Evolutionary conservation across 768 basidiomycete species (phyloP), one percentile per base, ranked within the genome.

Genomic region (Tubosaeta sp.): DNA sequence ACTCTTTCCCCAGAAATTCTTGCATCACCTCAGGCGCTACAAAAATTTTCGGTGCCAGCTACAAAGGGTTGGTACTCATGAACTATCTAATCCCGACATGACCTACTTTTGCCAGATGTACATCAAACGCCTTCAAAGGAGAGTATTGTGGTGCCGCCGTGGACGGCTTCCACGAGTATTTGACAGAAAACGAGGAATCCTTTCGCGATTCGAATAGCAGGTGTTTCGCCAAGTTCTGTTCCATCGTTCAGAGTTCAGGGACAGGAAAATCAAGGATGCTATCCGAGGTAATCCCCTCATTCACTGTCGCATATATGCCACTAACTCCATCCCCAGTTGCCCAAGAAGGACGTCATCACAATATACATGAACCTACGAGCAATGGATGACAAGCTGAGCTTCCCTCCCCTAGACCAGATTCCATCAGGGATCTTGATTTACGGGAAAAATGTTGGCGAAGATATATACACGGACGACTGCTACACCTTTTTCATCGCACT

Each of bases 181-280:
- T 58, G 9, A 39, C 50, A 13, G 43, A 53, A 22, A 47, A 19
- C n/a, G n/a, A n/a, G n/a, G n/a, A n/a, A n/a, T n/a, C n/a, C n/a
- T n/a, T n/a, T n/a, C n/a, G n/a, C n/a, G n/a, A n/a, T n/a, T n/a
- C n/a, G n/a, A n/a, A n/a, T n/a, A n/a, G n/a, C n/a, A n/a, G n/a
- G n/a, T n/a, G n/a, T n/a, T n/a, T n/a, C n/a, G n/a, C n/a, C n/a
- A n/a, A n/a, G n/a, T n/a, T n/a, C n/a, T n/a, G n/a, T n/a, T n/a
- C n/a, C n/a, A 19, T 4, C 31, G 6, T 57, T 51, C 42, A 60
- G 12, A 60, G 59, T 7, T 60, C 54, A 3, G 59, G 55, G 0
- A 61, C 59, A 0, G 59, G 59, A 0, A 58, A 52, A 34, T 52
- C 60, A 6, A 61, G 53, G 12, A 19, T 55, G 44, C 9, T 61